phyloP scores from a whole-genome alignment of 176 grass and related monocot genomes.

The Oryza coarctata region DNA sequence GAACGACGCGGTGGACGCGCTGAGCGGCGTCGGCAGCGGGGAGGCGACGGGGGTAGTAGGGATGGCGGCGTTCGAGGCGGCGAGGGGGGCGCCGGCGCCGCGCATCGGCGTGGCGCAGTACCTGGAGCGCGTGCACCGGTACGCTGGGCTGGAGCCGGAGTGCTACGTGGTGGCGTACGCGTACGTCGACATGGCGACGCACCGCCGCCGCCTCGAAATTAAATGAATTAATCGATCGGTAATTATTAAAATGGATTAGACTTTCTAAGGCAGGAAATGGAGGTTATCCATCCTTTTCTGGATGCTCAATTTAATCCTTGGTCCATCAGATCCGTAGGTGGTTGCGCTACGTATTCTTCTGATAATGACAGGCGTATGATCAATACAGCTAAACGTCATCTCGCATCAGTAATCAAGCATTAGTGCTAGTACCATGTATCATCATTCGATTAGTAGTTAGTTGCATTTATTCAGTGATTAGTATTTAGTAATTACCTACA shows the following conservation, averaged over 20 bases:
- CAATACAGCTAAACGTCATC: neutral
- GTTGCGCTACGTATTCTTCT: neutral
- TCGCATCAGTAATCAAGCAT: neutral
- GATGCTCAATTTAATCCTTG: neutral
- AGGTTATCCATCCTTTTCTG: neutral
- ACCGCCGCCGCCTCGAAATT: slow-evolving; percentile 51
- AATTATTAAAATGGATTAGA: neutral
- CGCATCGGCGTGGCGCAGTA: slow-evolving; percentile 74
- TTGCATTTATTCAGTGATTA: neutral
- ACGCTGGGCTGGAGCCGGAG: slow-evolving; percentile 55
- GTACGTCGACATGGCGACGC: slow-evolving; percentile 69
- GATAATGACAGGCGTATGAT: neutral
- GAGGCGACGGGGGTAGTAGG: neutral
- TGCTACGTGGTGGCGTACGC: slow-evolving; percentile 80
- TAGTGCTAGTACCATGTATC: neutral
- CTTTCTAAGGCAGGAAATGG: neutral
- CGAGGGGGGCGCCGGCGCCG: slow-evolving; percentile 37
- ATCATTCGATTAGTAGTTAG: neutral
- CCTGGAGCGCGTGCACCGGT: slow-evolving; percentile 79
- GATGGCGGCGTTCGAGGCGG: slow-evolving; percentile 64
- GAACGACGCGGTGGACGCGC: slow-evolving; percentile 49
- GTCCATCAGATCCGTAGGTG: neutral
- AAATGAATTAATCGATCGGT: neutral
- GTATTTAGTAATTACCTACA: no score
- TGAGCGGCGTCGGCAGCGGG: neutral